Evolutionary conservation across 1,139 yeast species (phyloP), one percentile per base, ranked within the genome.

Genomic region (Wickerhamomyces sp.): DNA sequence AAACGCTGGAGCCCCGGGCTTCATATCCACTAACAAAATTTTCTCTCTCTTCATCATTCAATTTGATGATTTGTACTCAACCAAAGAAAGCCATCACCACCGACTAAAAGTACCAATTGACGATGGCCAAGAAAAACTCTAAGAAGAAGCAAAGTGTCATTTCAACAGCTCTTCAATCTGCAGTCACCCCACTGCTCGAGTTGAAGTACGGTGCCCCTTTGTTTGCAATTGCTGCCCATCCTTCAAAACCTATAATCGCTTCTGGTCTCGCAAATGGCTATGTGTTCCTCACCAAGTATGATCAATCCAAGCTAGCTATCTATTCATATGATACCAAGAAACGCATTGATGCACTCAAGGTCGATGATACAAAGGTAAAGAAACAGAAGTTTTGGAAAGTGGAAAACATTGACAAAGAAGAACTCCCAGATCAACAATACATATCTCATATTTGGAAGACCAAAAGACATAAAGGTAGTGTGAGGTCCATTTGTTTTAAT

Each of bases 391-490:
- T 78, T 69, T 80, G 85, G 84, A 64, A 68, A 4, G 69, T 73
- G 3, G 66, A 69, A 3, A 60, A 63, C 6, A 56, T 63, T 1
- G 48, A 61, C 33, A 62, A 63, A 34, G 63, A 65, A 3, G 66
- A 60, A 1, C 55, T 59, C 7, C 61, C 58, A 7, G 63, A 60
- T n/a, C 67, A 59, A 6, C 46, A 65, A 15, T 60, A 63, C 4
- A 61, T 78, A 4, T 64, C 63, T 4, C 60, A 71, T n/a, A 52
- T 72, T 36, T 93, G 98, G 98, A 78, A 84, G 48, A 90, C 98
- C 0, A 87, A 80, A 59, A 76, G 98, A 59, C 98, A 93, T 62
- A 89, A 89, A 64, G 93, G 91, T 1, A 85, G 96, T 49, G 88
- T 95, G 52, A 69, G 99, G 39, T 80, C 85, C 8, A 68, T 89